Evolutionary conservation across 306 rosid species (phyloP).

Genomic region (Quercus bicolor): DNA sequence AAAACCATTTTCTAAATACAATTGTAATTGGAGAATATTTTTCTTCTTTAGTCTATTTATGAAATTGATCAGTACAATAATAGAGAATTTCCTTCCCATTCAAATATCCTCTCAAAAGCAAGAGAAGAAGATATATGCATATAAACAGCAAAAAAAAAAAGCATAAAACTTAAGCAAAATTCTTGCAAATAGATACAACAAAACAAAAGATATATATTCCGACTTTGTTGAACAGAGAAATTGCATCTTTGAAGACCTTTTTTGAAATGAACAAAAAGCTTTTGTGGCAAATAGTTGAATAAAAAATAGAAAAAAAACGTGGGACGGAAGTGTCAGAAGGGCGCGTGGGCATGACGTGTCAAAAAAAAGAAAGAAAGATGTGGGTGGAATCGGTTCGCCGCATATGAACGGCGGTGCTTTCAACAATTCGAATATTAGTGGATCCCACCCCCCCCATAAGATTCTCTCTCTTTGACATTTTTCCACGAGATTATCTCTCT

Average conservation of each 20-base stretch:
- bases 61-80: too few relatives aligned
- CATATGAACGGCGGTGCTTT: slow-evolving; percentile 48
- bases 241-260: background rate
- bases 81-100: too few relatives aligned
- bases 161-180: too few relatives aligned
- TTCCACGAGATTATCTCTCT: background rate
- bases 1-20: too few relatives aligned
- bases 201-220: too few relatives aligned
- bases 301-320: background rate
- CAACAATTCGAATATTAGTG: slow-evolving; percentile 13
- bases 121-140: too few relatives aligned
- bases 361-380: background rate
- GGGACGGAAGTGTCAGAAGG: slow-evolving; percentile 6
- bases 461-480: slow-evolving; percentile 20
- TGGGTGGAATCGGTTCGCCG: slow-evolving; percentile 54
- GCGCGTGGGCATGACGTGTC: slow-evolving; percentile 39
- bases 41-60: too few relatives aligned
- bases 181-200: too few relatives aligned
- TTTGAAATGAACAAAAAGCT: background rate
- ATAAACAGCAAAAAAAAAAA: too few relatives aligned
- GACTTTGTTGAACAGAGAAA: background rate
- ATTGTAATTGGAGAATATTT: too few relatives aligned
- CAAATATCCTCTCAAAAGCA: too few relatives aligned
- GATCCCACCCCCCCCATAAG: slow-evolving; percentile 26
- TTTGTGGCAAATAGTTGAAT: background rate